Conservation (phyloP, 768 basidiomycete species). For the Chalciporus piperatus region DNA sequence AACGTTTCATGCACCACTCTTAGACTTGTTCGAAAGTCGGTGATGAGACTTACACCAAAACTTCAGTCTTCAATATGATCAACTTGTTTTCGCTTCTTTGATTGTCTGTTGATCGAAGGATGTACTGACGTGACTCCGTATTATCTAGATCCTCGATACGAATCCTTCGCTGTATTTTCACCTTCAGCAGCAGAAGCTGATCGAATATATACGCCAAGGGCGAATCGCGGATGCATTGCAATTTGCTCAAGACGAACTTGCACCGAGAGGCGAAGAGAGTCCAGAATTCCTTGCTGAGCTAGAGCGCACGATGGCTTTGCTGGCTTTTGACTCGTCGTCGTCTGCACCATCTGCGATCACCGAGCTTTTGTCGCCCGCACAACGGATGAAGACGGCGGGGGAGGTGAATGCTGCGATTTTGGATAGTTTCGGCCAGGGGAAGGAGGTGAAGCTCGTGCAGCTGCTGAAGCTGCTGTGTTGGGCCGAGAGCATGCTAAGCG, state of each 20-base stretch:
- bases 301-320: constrained; percentile 91
- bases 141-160: constrained; percentile 86
- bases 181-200: constrained; percentile 92
- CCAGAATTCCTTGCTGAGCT: constrained; percentile 91
- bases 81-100: constrained; percentile 10
- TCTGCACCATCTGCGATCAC: constrained; percentile 58
- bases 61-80: constrained; percentile 98
- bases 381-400: constrained; percentile 91
- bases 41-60: constrained; percentile 84
- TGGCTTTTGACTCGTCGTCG: constrained; percentile 73
- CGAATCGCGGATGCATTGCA: constrained; percentile 74
- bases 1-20: constrained; percentile 98
- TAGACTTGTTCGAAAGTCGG: constrained; percentile 69
- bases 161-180: constrained; percentile 94
- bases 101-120: background rate
- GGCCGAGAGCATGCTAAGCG: constrained; percentile 80
- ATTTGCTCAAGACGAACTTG: constrained; percentile 93
- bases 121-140: constrained; percentile 23
- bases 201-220: constrained; percentile 88
- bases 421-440: constrained; percentile 87
- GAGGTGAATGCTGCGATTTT: constrained; percentile 96
- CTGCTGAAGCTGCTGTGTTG: constrained; percentile 82
- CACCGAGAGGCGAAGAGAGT: constrained; percentile 91
- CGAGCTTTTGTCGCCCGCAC: constrained; percentile 79
- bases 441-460: constrained; percentile 85